Conservation (phyloP, 2,329 filamentous ascomycete species). For the Ophiostoma ulmi region DNA sequence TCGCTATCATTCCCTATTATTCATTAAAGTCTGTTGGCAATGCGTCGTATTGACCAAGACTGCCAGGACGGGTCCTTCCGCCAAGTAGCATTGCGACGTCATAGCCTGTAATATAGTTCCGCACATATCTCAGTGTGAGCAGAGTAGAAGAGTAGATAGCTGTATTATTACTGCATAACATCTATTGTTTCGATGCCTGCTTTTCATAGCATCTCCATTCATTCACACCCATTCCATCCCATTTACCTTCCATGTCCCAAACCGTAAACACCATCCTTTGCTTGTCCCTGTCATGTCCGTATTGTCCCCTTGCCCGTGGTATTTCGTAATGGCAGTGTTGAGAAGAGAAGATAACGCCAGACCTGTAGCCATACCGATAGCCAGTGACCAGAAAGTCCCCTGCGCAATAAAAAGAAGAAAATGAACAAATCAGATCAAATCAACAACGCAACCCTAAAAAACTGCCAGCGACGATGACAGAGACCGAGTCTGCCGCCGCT, state of each 20-base stretch:
- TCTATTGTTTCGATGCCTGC: neutral
- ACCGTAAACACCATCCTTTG: neutral
- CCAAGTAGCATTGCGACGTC: neutral
- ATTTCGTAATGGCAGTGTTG: constrained; percentile 7
- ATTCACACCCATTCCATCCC: neutral
- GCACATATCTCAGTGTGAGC: too few species aligned
- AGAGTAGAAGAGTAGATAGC: neutral
- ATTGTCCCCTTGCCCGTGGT: constrained; percentile 3
- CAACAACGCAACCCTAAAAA: constrained; percentile 16
- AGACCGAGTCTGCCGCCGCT: constrained; percentile 31
- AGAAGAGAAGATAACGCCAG: neutral
- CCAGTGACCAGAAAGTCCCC: neutral
- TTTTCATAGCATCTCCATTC: neutral
- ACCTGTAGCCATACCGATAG: neutral
- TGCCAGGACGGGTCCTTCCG: neutral
- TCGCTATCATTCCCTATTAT: too few species aligned
- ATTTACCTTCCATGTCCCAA: neutral
- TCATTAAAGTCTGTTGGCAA: too few species aligned
- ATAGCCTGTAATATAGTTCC: neutral
- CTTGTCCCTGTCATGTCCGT: neutral
- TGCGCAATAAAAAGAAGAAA: neutral
- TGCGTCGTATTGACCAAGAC: neutral
- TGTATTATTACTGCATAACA: neutral
- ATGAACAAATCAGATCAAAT: neutral
- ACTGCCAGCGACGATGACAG: constrained; percentile 26